A percentile compares a stretch with the other conserved stretches of the same genome.
Evolutionary conservation across 768 basidiomycete species (phyloP).

Genomic region (Lactarius sanguifluus): DNA sequence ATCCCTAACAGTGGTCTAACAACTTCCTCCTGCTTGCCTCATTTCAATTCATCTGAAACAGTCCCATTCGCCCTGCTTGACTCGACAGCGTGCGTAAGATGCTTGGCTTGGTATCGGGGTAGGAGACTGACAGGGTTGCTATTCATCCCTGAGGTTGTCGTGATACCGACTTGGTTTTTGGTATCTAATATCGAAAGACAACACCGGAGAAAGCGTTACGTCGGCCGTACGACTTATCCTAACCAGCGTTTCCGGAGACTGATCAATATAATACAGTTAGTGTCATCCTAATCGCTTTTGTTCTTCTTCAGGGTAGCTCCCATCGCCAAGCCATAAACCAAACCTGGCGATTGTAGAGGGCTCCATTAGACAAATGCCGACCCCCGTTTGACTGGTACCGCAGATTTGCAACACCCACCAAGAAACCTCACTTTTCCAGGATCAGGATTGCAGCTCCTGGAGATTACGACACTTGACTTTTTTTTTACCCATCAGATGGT

Average conservation of each 20-base stretch:
- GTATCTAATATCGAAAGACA: slow-evolving; percentile 17
- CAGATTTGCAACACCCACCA: slow-evolving; percentile 43
- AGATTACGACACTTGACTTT: slow-evolving; percentile 42
- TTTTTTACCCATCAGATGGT: slow-evolving; percentile 44
- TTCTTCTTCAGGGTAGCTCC: slow-evolving; percentile 64
- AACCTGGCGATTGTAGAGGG: slow-evolving; percentile 64
- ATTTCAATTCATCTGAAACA: background rate
- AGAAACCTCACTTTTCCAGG: slow-evolving; percentile 45
- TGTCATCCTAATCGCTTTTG: slow-evolving; percentile 67
- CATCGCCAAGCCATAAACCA: slow-evolving; percentile 65
- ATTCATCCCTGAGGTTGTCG: slow-evolving; percentile 45
- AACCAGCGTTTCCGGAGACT: slow-evolving; percentile 18
- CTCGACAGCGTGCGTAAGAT: slow-evolving; percentile 54
- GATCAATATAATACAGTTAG: slow-evolving; percentile 63
- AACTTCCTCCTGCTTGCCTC: background rate
- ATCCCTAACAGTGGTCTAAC: background rate
- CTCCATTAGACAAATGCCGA: slow-evolving; percentile 8
- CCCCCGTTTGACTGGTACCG: slow-evolving; percentile 5
- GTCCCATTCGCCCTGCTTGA: slow-evolving; percentile 55
- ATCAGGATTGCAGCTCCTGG: slow-evolving; percentile 39
- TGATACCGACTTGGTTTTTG: slow-evolving; percentile 41
- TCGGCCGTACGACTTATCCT: slow-evolving; percentile 4
- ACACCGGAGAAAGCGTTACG: slow-evolving; percentile 46
- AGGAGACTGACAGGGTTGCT: background rate
- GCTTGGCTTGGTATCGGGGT: slow-evolving; percentile 11